Evolutionary conservation across 2,329 filamentous ascomycete species (phyloP).

Genomic region (Fusarium abutilonis): DNA sequence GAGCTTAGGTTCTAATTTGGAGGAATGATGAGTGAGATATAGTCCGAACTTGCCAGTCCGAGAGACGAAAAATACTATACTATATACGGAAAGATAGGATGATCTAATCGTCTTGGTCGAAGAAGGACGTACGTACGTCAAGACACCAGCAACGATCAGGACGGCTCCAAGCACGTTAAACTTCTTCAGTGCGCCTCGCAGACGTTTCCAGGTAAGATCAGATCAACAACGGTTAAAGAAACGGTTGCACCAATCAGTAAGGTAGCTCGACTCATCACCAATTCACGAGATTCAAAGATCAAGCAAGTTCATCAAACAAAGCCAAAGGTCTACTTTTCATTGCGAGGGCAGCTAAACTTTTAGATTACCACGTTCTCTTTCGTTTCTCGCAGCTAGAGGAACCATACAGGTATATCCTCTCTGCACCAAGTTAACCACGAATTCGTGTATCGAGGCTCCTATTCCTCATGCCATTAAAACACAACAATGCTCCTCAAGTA

Average conservation of each 20-base stretch:
- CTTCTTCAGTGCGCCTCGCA: slow-evolving; percentile 57
- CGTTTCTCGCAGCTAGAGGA: slow-evolving; percentile 2
- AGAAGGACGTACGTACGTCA: slow-evolving; percentile 42
- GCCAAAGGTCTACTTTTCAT: slow-evolving; percentile 39
- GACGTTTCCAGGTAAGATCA: background rate
- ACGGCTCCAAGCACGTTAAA: slow-evolving; percentile 70
- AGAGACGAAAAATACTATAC: slow-evolving; percentile 36
- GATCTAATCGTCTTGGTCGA: slow-evolving; percentile 1
- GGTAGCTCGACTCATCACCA: background rate
- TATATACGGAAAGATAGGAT: slow-evolving; percentile 22
- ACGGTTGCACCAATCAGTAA: too few relatives aligned
- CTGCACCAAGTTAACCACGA: slow-evolving; percentile 1
- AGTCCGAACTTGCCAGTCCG: slow-evolving; percentile 32
- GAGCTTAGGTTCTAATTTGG: slow-evolving; percentile 31
- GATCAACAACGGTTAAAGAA: too few relatives aligned
- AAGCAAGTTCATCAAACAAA: slow-evolving; percentile 3
- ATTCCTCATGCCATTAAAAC: slow-evolving; percentile 34
- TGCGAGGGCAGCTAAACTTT: slow-evolving; percentile 43
- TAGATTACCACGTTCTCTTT: slow-evolving; percentile 30
- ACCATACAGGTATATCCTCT: background rate
- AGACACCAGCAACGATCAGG: slow-evolving; percentile 53
- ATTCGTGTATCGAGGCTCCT: slow-evolving; percentile 16
- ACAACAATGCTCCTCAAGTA: slow-evolving; percentile 21
- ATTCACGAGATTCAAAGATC: background rate
- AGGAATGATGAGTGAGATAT: slow-evolving; percentile 30